Conservation (phyloP, 179 eudicot genomes). For the Vitellaria paradoxa region DNA sequence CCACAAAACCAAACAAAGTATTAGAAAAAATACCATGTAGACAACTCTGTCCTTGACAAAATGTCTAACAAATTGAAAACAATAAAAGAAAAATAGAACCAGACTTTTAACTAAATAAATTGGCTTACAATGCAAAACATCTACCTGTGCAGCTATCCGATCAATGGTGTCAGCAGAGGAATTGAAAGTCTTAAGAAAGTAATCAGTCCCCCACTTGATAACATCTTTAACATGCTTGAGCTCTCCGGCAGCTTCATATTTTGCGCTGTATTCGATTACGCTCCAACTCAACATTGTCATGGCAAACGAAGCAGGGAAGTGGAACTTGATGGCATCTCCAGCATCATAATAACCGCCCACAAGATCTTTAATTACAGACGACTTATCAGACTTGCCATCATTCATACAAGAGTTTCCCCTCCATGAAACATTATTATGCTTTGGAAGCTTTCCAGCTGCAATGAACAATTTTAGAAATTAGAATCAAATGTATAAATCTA, state of each 20-base stretch:
- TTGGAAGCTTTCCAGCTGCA: slow-evolving; percentile 89
- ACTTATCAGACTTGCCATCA: slow-evolving; percentile 59
- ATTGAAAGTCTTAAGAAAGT: slow-evolving; percentile 87
- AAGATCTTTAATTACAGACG: slow-evolving; percentile 53
- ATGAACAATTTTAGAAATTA: background rate
- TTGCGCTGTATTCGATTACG: slow-evolving; percentile 90
- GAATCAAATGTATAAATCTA: no score
- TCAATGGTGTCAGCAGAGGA: slow-evolving; percentile 72
- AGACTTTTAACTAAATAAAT: no score
- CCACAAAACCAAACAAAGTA: background rate
- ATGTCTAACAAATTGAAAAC: background rate
- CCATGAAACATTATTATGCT: slow-evolving; percentile 94
- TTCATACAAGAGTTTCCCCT: slow-evolving; percentile 83
- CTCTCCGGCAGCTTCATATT: slow-evolving; percentile 97
- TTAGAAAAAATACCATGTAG: background rate
- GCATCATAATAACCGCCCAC: slow-evolving; percentile 92
- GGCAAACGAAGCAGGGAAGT: slow-evolving; percentile 80
- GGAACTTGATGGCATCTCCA: slow-evolving; percentile 96
- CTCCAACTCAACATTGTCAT: slow-evolving; percentile 98
- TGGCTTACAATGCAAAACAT: background rate
- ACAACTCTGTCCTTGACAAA: background rate
- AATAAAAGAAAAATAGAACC: background rate
- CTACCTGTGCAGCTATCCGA: slow-evolving; percentile 43
- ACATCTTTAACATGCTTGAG: slow-evolving; percentile 74
- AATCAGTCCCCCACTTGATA: slow-evolving; percentile 99